Conservation (phyloP, 2,329 filamentous ascomycete genomes). For the Neurospora crassa region DNA sequence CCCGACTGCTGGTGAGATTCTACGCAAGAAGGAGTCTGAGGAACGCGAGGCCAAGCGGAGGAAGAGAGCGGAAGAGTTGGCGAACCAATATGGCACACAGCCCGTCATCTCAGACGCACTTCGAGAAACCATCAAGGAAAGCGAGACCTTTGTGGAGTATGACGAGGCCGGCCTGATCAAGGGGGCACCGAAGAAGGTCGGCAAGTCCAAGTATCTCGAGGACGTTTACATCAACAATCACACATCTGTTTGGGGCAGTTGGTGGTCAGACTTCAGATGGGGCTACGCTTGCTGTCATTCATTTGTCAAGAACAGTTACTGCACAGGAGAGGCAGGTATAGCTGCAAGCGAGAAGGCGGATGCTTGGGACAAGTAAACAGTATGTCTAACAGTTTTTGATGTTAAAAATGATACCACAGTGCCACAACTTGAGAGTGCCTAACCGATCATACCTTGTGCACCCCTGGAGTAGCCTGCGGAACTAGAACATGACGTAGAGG, state of each 20-base stretch:
- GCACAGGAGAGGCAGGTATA: conserved; percentile 81
- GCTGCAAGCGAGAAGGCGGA: conserved; percentile 39
- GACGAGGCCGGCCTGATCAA: conserved; percentile 86
- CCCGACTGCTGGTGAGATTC: conserved; percentile 82
- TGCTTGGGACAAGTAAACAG: conserved; percentile 14
- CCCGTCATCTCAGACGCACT: conserved; percentile 49
- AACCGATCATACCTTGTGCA: neutral
- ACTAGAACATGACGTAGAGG: neutral
- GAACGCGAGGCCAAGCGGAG: conserved; percentile 61
- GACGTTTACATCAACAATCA: conserved; percentile 88
- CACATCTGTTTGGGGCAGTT: conserved; percentile 87
- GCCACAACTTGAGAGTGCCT: neutral
- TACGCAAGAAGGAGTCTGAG: conserved; percentile 68
- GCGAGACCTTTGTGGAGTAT: conserved; percentile 86
- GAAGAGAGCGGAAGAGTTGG: conserved; percentile 51
- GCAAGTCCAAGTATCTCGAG: conserved; percentile 86
- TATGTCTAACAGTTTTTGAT: neutral
- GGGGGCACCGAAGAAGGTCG: conserved; percentile 64
- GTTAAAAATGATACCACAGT: conserved; percentile 9
- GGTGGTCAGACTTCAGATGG: conserved; percentile 95
- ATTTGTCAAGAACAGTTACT: conserved; percentile 91
- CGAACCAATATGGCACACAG: conserved; percentile 34
- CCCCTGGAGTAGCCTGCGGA: neutral
- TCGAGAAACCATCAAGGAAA: conserved; percentile 63
- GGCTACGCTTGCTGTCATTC: conserved; percentile 95